Evolutionary conservation across 2,329 filamentous ascomycete species (phyloP), one percentile per base, ranked within the genome.

Genomic region (Colletotrichum sp.): DNA sequence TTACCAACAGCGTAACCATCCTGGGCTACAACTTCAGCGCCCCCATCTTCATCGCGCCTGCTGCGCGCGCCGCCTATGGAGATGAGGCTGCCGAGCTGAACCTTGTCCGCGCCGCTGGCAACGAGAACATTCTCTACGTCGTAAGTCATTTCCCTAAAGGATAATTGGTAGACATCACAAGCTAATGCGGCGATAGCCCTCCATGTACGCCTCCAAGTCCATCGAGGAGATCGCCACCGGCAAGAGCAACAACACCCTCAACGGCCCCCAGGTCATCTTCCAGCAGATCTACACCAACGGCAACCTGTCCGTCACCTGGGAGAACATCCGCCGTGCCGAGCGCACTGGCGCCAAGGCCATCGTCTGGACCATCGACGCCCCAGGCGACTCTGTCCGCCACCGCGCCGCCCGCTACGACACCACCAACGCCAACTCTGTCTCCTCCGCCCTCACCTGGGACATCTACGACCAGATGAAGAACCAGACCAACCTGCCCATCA

Each of bases 41-140:
- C 9, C 88, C 88, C 2, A 85, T 90, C 80, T 89, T 89, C 80
- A 89, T 90, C 78, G 84, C 85, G 3, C 88, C 88, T 1, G 87
- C 86, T 34, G 85, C 87, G 13, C 83, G 85, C 24, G 87, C 84
- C 39, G 86, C 83, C 26, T 86, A 87, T 59, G 86, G 83, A 2
- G 82, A 89, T 75, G 80, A 83, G 1, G 84, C 85, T 2, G 88
- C 82, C 18, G 88, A 90, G 80, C 77, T 86, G n/a, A 89, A 88
- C 77, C 83, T 90, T 70, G 84, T 87, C 39, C 83, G 86, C 78
- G 87, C 85, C 26, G 85, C 88, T 10, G 86, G 83, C 6, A 82
- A 83, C 7, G 86, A 85, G 39, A 82, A 87, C 60, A 87, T 90
- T 57, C 83, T 89, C 43, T 89, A 90, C 78, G 83, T 87, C 13